Percentiles rank a stretch among this genome's conserved stretches.
These are phyloP conservation scores for Strobilomyces dryophilus DNA, from an alignment of 768 basidiomycete genomes.

Conservation along the genomic window DNA sequence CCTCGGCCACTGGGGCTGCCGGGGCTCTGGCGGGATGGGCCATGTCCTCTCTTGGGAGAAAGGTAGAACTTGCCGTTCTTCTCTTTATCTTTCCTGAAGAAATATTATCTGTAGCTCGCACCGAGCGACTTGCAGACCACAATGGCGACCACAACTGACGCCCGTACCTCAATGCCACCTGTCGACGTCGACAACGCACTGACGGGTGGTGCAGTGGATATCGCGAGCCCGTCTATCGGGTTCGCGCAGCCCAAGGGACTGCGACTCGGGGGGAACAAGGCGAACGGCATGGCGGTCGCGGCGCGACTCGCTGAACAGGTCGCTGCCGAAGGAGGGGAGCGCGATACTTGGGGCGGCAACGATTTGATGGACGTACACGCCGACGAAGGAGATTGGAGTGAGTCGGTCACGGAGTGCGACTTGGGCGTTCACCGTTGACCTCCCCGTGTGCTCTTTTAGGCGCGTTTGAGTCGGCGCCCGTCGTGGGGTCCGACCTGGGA, in stretches of 20 bases:
- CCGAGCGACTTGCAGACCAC: slow-evolving; percentile 54
- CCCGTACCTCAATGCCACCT: too few relatives aligned
- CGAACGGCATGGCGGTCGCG: slow-evolving; percentile 39
- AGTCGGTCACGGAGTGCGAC: neutral
- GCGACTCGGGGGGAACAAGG: slow-evolving; percentile 63
- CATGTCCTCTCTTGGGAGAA: slow-evolving; percentile 83
- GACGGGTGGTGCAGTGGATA: too few relatives aligned
- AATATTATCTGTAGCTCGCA: slow-evolving; percentile 47
- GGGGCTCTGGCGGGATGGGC: slow-evolving; percentile 95
- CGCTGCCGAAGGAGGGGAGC: slow-evolving; percentile 32
- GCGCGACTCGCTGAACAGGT: slow-evolving; percentile 59
- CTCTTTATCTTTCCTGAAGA: neutral
- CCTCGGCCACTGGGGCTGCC: slow-evolving; percentile 87
- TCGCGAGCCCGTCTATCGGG: too few relatives aligned
- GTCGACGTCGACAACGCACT: too few relatives aligned
- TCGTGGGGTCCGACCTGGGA: slow-evolving; percentile 26
- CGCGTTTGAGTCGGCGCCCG: slow-evolving; percentile 65
- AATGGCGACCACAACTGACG: too few relatives aligned
- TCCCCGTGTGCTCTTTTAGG: slow-evolving; percentile 35
- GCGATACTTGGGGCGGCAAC: slow-evolving; percentile 66
- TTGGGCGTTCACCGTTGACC: neutral
- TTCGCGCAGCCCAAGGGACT: slow-evolving; percentile 43
- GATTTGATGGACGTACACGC: slow-evolving; percentile 93
- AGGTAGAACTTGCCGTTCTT: slow-evolving; percentile 40
- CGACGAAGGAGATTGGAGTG: slow-evolving; percentile 52